Evolutionary conservation across 2,329 filamentous ascomycete genomes (phyloP).

Genomic region (Endoconidiophora polonica): DNA sequence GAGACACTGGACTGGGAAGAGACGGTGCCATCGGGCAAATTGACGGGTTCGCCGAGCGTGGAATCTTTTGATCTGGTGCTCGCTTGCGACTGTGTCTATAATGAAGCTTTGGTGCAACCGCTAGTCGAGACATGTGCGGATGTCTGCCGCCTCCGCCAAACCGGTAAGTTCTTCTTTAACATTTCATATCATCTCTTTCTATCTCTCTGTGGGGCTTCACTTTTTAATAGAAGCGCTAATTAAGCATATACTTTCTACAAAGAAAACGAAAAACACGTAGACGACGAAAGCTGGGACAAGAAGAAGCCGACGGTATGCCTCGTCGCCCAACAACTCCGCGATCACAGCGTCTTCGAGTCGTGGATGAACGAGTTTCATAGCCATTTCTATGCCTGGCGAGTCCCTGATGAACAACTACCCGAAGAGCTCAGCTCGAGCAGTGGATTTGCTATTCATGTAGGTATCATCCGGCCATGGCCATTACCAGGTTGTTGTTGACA

Average conservation of each 20-base stretch:
- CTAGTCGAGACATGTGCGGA: conserved; percentile 71
- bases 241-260: too few species aligned
- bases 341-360: conserved; percentile 65
- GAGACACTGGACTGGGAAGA: conserved; percentile 70
- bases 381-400: conserved; percentile 58
- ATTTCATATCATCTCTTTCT: neutral
- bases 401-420: conserved; percentile 47
- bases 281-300: conserved; percentile 8
- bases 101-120: conserved; percentile 66
- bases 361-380: conserved; percentile 57
- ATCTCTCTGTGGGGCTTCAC: neutral
- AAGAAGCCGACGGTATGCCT: conserved; percentile 50
- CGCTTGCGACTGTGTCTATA: conserved; percentile 91
- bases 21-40: conserved; percentile 30
- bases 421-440: conserved; percentile 41
- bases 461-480: conserved; percentile 32
- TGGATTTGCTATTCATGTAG: conserved; percentile 73
- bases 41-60: conserved; percentile 15
- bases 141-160: conserved; percentile 42
- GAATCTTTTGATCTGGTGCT: conserved; percentile 51
- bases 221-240: neutral
- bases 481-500: too few species aligned
- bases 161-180: neutral
- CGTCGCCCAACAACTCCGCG: conserved; percentile 76
- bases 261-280: conserved; percentile 10